Base-by-base conservation (phyloP, 192 early-diverging fungal genomes). In the Dispira parvispora region DNA sequence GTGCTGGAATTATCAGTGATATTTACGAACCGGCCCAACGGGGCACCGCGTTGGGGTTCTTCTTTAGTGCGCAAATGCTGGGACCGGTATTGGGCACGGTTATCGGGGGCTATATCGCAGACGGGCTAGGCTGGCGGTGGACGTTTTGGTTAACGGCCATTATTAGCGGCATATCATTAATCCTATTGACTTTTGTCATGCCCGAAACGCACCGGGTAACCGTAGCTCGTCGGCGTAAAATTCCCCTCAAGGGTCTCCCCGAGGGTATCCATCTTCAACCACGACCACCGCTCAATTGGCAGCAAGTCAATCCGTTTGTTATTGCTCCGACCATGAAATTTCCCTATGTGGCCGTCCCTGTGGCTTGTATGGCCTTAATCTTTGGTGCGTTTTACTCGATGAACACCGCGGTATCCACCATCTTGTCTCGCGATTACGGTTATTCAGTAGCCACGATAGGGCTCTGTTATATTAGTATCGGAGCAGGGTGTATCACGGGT, bases 121-220 rank as follows among this genome's bases (percentile, higher is more conserved):
- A 81, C 49, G 55, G 26, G 9, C 64, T 67, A 8, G 69, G 71
- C 28, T 81, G 80, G 80, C 75, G 75, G 20, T 78, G 75, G 75
- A 65, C 81, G 13, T 85, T 84, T 58, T 82, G 81, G 72, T 68
- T 78, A 14, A 71, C 75, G 45, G 46, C 73, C 8, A 84, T 83
- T 26, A 66, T 81, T 62, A 74, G 74, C 56, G 82, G 77, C 0
- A 32, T 69, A 13, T 64, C 81, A 58, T 52, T 75, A 21, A 50
- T 81, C 18, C 26, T 76, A 18, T 71, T 71, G 0, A 65, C 74
- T 21, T 70, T 82, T 60, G 74, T 80, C 42, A 58, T 84, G 61
- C 79, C 83, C n/a, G 84, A 85, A 65, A 85, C 84, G 0, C 74
- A 77, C 18, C 70, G 75, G 28, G 61, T 68, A 12, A 56, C 70